Conservation (phyloP, 768 basidiomycete species). For the Mycena albidolilacea region DNA sequence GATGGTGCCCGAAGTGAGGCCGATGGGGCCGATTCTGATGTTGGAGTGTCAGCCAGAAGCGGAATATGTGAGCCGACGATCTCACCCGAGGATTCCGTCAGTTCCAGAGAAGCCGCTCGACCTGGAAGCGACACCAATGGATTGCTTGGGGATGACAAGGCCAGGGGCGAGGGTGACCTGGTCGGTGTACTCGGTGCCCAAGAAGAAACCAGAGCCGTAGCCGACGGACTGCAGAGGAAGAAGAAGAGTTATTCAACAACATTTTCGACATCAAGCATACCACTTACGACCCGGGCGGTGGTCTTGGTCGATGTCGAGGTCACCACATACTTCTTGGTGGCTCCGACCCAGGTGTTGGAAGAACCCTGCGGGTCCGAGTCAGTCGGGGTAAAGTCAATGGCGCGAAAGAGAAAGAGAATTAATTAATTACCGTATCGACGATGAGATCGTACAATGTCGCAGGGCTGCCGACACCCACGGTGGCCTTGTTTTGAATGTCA, state of each 20-base stretch:
- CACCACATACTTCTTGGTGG: too few species aligned
- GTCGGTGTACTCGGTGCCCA: too few species aligned
- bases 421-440: constrained; percentile 71
- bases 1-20: constrained; percentile 55
- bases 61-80: not conserved
- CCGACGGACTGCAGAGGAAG: too few species aligned
- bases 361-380: too few species aligned
- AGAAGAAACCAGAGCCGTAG: too few species aligned
- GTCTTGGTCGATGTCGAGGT: constrained; percentile 52
- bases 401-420: too few species aligned
- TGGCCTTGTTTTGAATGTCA: constrained; percentile 43
- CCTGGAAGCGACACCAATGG: constrained; percentile 16
- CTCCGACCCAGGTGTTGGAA: constrained; percentile 79
- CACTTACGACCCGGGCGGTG: constrained; percentile 61
- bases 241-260: constrained; percentile 55
- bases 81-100: constrained; percentile 78
- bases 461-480: constrained; percentile 69
- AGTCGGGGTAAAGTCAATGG: too few species aligned
- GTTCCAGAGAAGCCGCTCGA: constrained; percentile 43
- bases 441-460: constrained; percentile 49
- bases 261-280: constrained; percentile 25
- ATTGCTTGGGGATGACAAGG: too few species aligned
- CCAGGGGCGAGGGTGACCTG: too few species aligned
- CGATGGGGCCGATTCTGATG: constrained; percentile 72
- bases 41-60: not conserved